Evolutionary conservation across 2,329 filamentous ascomycete genomes (phyloP), one percentile per base, ranked within the genome.

Genomic region (Epichloe festucae): DNA sequence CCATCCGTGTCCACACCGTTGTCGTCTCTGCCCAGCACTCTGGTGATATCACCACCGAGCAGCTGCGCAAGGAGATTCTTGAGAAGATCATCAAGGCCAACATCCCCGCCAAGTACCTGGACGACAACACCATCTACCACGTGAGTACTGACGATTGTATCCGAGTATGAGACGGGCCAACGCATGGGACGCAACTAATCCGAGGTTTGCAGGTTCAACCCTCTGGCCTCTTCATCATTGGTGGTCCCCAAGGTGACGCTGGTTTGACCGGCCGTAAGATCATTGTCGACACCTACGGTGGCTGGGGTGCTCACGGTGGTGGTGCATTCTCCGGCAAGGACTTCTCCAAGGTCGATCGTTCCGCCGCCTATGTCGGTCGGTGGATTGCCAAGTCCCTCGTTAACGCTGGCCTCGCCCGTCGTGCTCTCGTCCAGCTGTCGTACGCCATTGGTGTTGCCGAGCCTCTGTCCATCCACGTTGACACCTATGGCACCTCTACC

Each of bases 291-390:
- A 97, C 93, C 72, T 98, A 98, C 77, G 93, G 93, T 78, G 93
- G 93, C 66, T 97, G 93, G 93, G 93, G 93, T 77, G 93, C 93
- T 64, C 93, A 98, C 81, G 93, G 93, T 80, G 93, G 93, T 79
- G 93, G 93, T 85, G 93, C 93, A 72, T 98, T 98, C 87, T 97
- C 93, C 65, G 93, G 93, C 67, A 98, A 98, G 85, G 93, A 98
- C 73, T 98, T 96, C 84, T 96, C 89, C 81, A 98, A 98, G 83
- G 93, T 98, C 74, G 93, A 98, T 71, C 88, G 93, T 65, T 97
- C 93, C 50, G 93, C 93, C 60, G 93, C 93, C 67, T 98, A 98
- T 77, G 84, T 97, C 62, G 90, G 81, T 62, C 89, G 93, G 70
- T 98, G 93, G 93, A 90, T 98, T 71, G 93, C 93, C 76, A 98